Percentiles rank a stretch among this genome's conserved stretches.
Evolutionary conservation across 495 filamentous ascomycete species (phyloP).

Genomic region (Aspergillus sparsus): DNA sequence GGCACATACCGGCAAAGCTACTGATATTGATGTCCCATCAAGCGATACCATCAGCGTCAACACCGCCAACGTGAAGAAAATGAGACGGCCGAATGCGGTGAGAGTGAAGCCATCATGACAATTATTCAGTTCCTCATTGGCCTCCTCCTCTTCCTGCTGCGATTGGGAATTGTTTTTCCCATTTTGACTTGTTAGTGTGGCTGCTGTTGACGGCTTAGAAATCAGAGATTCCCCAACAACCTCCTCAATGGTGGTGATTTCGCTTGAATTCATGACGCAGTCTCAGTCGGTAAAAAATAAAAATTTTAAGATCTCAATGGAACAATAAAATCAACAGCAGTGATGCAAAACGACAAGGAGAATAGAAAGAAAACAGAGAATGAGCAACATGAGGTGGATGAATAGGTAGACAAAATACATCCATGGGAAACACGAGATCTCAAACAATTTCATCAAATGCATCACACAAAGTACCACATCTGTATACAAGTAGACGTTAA

Average conservation of each 20-base stretch:
- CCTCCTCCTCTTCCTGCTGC: not conserved
- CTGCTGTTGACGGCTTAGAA: not conserved
- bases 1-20: conserved; percentile 62
- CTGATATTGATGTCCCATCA: conserved; percentile 68
- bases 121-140: not conserved
- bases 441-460: too few relatives aligned
- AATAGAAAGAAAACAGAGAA: too few relatives aligned
- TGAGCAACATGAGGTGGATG: too few relatives aligned
- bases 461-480: too few relatives aligned
- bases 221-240: not conserved
- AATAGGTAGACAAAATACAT: too few relatives aligned
- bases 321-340: too few relatives aligned
- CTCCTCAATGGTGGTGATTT: conserved; percentile 9
- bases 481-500: too few relatives aligned
- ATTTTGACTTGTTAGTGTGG: not conserved
- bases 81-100: conserved; percentile 11
- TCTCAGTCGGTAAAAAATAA: too few relatives aligned
- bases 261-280: conserved; percentile 4
- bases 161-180: not conserved
- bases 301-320: too few relatives aligned
- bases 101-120: conserved; percentile 13
- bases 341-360: too few relatives aligned
- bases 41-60: conserved; percentile 64
- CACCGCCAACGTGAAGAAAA: conserved; percentile 55
- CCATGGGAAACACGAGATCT: too few relatives aligned